Conservation (phyloP, 176 grass and related monocot genomes). For the Triticum turgidum region DNA sequence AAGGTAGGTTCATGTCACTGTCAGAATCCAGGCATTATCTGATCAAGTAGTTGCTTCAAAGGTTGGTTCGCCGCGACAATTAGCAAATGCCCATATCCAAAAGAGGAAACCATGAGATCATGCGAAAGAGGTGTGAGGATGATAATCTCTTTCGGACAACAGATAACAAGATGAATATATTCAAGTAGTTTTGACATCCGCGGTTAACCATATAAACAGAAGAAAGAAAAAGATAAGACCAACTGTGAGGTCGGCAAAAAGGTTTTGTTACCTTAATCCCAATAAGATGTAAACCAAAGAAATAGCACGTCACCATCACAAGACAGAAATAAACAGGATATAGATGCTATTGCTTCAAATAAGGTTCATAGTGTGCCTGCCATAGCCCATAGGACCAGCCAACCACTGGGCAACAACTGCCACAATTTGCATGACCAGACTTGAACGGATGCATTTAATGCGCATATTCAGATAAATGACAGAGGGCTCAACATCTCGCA, state of each 20-base stretch:
- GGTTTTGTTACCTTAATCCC: neutral
- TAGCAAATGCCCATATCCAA: neutral
- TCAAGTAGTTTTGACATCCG: too few species aligned
- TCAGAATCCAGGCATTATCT: conserved; percentile 38
- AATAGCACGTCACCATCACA: conserved; percentile 7
- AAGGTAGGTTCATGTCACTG: conserved; percentile 24
- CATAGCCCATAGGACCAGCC: neutral
- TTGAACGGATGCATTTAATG: conserved; percentile 30
- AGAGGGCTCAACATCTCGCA: neutral
- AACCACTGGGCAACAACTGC: conserved; percentile 15
- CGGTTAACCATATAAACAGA: neutral
- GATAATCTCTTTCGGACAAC: neutral
- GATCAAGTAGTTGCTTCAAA: conserved; percentile 29
- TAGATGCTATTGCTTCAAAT: conserved; percentile 35
- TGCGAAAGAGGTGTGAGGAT: neutral
- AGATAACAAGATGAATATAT: too few species aligned
- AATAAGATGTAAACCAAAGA: neutral
- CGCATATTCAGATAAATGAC: neutral
- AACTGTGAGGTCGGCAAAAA: neutral
- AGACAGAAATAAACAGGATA: conserved; percentile 13
- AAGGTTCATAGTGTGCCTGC: neutral
- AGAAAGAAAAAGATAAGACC: neutral
- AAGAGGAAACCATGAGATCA: neutral
- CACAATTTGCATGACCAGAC: conserved; percentile 18
- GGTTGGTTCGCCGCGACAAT: neutral